Conservation (phyloP, 495 filamentous ascomycete genomes). For the Neurospora sp. region DNA sequence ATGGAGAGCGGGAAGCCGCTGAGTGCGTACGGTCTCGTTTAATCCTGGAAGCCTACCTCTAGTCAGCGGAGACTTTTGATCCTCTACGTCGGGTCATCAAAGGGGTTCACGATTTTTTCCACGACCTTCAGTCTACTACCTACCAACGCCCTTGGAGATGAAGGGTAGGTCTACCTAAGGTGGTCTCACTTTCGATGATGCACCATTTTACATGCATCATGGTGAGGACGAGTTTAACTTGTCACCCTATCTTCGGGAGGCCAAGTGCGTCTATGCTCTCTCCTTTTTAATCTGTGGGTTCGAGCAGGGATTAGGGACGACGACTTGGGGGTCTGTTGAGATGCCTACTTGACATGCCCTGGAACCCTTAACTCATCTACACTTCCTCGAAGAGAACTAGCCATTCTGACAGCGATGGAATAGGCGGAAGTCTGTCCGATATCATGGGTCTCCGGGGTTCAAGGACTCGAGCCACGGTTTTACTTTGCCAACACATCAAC, state of each 20-base stretch:
- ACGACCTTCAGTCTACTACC: background rate
- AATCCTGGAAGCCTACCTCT: background rate
- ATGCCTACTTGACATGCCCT: too few relatives aligned
- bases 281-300: background rate
- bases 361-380: too few relatives aligned
- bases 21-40: slow-evolving; percentile 6
- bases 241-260: background rate
- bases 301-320: too few relatives aligned
- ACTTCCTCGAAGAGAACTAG: too few relatives aligned
- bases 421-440: too few relatives aligned
- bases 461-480: too few relatives aligned
- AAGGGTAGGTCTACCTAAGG: background rate
- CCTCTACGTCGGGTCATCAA: background rate
- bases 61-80: background rate
- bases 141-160: background rate
- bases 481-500: too few relatives aligned
- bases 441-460: too few relatives aligned
- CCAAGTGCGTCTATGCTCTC: background rate
- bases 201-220: too few relatives aligned
- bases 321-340: too few relatives aligned
- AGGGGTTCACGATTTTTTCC: background rate
- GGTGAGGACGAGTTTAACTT: background rate
- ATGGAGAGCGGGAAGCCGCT: slow-evolving; percentile 6
- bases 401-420: too few relatives aligned
- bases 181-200: background rate